A percentile compares a stretch with the other conserved stretches of the same genome.
Conservation (phyloP, 1,139 yeast species). For the Hemisphaericaspora lyxosophila region DNA sequence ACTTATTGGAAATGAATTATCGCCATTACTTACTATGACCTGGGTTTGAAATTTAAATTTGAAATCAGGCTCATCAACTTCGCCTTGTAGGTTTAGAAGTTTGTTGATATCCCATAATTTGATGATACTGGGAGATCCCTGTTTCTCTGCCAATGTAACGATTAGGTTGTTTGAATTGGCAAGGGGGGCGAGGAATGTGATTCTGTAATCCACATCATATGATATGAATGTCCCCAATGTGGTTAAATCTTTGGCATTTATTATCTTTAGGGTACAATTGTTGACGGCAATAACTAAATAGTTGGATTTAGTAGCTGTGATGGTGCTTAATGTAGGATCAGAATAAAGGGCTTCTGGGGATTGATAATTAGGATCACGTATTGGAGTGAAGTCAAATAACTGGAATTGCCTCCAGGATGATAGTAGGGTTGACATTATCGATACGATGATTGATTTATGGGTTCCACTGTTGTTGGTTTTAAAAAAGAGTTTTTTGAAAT, state of each 20-base stretch:
- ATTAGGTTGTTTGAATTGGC: conserved; percentile 43
- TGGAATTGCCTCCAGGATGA: conserved; percentile 84
- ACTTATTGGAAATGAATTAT: conserved; percentile 72
- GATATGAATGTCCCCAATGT: conserved; percentile 56
- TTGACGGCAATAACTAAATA: conserved; percentile 61
- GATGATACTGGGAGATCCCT: conserved; percentile 65
- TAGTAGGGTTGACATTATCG: conserved; percentile 20
- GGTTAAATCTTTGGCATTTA: conserved; percentile 26
- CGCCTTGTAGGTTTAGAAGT: conserved; percentile 34
- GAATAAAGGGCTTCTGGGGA: conserved; percentile 67
- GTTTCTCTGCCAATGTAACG: conserved; percentile 72
- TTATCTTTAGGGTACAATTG: conserved; percentile 56
- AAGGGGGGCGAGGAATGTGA: conserved; percentile 55
- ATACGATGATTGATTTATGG: background rate
- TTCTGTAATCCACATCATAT: conserved; percentile 61
- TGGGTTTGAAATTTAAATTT: conserved; percentile 35
- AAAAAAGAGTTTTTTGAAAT: background rate
- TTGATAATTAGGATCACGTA: conserved; percentile 77
- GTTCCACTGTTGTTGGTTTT: background rate
- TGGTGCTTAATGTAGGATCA: conserved; percentile 69
- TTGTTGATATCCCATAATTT: conserved; percentile 72
- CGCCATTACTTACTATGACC: conserved; percentile 44
- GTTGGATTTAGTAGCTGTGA: conserved; percentile 49
- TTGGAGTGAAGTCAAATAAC: conserved; percentile 80
- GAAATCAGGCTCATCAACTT: conserved; percentile 37